phyloP scores from a whole-genome alignment of 352 stramenopile species.

The Phytopythium cucurbitacearum region DNA sequence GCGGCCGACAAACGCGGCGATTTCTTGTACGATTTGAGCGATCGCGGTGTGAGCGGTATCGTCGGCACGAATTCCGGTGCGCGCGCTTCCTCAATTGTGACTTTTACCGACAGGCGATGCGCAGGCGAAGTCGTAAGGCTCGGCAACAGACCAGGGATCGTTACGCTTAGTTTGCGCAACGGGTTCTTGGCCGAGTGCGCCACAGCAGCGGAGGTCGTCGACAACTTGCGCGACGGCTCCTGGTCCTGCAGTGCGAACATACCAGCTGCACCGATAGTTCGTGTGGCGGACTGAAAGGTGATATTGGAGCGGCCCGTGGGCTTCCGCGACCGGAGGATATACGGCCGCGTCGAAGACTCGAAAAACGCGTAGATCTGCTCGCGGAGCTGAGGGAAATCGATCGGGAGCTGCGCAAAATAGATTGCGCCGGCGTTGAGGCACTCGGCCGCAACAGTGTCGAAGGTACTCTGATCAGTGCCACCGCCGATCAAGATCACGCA shows the following conservation, averaged over 20 bases:
- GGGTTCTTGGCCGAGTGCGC: slow-evolving; percentile 25
- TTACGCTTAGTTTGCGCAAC: slow-evolving; percentile 23
- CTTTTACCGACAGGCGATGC: slow-evolving; percentile 4
- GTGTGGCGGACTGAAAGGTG: slow-evolving; percentile 15
- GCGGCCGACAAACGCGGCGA: slow-evolving; percentile 33
- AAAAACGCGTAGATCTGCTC: slow-evolving; percentile 48
- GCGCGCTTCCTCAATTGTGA: slow-evolving; percentile 16
- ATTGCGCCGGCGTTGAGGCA: slow-evolving; percentile 47
- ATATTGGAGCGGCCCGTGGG: slow-evolving; percentile 10
- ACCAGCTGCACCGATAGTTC: slow-evolving; percentile 36
- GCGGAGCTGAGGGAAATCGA: slow-evolving; percentile 59
- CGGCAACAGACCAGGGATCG: slow-evolving; percentile 15
- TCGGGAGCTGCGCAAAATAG: slow-evolving; percentile 54
- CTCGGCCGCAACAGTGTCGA: slow-evolving; percentile 31
- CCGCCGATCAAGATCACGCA: slow-evolving; percentile 60
- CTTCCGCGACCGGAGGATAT: slow-evolving; percentile 53
- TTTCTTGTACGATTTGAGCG: slow-evolving; percentile 43
- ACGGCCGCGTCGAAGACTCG: slow-evolving; percentile 46
- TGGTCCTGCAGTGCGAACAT: slow-evolving; percentile 35
- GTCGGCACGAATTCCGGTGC: slow-evolving; percentile 23
- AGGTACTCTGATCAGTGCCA: slow-evolving; percentile 4
- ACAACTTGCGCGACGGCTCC: slow-evolving; percentile 19
- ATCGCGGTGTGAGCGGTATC: slow-evolving; percentile 28
- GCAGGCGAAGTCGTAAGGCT: background rate
- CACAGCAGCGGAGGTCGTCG: slow-evolving; percentile 21